Evolutionary conservation across 2,329 filamentous ascomycete species (phyloP), one percentile per base, ranked within the genome.

Genomic region (Basipetospora chlamydospora): DNA sequence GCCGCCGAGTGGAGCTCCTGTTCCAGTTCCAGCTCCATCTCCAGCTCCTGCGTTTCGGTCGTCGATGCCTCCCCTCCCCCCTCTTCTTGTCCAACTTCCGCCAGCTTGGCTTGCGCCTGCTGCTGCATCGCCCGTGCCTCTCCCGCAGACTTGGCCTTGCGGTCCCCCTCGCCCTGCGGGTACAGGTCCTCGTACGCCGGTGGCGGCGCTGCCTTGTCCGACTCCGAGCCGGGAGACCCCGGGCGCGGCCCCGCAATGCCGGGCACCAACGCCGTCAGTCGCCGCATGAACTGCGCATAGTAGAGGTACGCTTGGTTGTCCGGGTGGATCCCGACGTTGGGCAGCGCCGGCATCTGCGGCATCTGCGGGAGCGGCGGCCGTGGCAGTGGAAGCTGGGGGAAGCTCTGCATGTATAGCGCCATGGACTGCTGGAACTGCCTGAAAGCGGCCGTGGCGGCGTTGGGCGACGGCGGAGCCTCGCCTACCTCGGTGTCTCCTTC

Each of bases 131-230:
- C 67, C 2, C 68, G 67, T 3, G 74, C 75, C 37, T 63, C 62
- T 7, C 64, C 62, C 1, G 69, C 71, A n/a, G 70, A 69, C 13
- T 65, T 59, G 46, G 70, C 65, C 53, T 80, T 78, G 17, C 56
- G 58, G 39, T 77, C 69, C 12, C 64, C 43, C 30, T 65, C 60
- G 37, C 62, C 55, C 28, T 61, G 59, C 2, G 80, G 82, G 52
- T 76, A 90, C 20, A 90, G 71, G 33, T 87, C 83, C 37, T 86
- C 77, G 44, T 90, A 90, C 0, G 83, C 72, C 8, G 83, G 83
- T 7, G 81, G 81, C 22, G 70, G 63, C 4, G 64, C 60, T 8
- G 70, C 43, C 33, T 54, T 40, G 10, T 34, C 32, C 10, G 36
- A 11, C 22, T 38, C 35, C 17, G 57, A 51, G 21, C 57, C 56